A percentile compares a stretch with the other conserved stretches of the same genome.
Evolutionary conservation across 768 basidiomycete species (phyloP).

Genomic region (Gautieria morchelliformis): DNA sequence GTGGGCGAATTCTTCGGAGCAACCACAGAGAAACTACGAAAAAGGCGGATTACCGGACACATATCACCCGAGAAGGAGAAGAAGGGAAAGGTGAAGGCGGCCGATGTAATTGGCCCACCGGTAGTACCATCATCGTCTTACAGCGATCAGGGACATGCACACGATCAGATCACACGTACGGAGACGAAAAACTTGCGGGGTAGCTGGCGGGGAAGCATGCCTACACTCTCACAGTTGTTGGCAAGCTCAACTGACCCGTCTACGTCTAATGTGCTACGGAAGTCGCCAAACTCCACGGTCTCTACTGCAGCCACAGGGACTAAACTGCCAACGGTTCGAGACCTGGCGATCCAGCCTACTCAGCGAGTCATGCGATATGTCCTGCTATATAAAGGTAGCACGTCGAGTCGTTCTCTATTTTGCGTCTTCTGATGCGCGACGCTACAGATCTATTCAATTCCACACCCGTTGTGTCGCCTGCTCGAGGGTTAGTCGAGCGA

Average conservation of each 20-base stretch:
- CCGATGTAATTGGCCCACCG: neutral
- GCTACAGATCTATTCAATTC: constrained; percentile 39
- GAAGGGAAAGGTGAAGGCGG: neutral
- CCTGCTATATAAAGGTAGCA: constrained; percentile 47
- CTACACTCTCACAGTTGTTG: neutral
- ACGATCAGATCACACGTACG: neutral
- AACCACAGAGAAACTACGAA: neutral
- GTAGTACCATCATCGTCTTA: neutral
- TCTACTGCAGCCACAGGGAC: neutral
- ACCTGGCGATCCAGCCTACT: constrained; percentile 53
- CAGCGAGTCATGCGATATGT: constrained; percentile 59
- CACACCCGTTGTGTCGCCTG: constrained; percentile 39
- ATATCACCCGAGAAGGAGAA: neutral
- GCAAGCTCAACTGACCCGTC: neutral
- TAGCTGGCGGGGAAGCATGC: neutral
- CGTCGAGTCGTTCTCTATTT: neutral
- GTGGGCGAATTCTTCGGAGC: constrained; percentile 33
- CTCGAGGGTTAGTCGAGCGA: constrained; percentile 43
- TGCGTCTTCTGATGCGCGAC: neutral
- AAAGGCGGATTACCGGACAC: too few relatives aligned
- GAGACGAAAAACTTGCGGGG: constrained; percentile 1
- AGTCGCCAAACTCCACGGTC: neutral
- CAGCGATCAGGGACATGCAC: neutral
- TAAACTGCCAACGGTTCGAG: constrained; percentile 32
- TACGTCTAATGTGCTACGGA: neutral